Base-by-base conservation (phyloP, 2,329 filamentous ascomycete genomes). In the Myotisia sp. region DNA sequence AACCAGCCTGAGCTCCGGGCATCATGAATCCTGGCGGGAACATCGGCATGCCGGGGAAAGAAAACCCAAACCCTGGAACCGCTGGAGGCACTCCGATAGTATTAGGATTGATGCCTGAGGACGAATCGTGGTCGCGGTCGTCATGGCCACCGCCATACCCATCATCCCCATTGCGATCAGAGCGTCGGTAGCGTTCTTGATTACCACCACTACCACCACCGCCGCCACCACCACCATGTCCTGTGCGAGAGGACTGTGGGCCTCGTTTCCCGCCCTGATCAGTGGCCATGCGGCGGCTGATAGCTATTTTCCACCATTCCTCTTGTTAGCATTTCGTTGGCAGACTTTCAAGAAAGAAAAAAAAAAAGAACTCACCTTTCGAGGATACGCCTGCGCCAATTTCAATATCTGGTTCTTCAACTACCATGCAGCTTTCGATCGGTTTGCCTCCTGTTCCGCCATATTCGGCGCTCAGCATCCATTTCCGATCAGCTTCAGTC, bases 391-490 rank as follows among this genome's bases (percentile, higher is more conserved):
- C 90, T 12, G 87, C 86, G 34, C 90, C 90, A 38, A 98, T 98
- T 59, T 98, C 90, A 48, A 98, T 98, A 52, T 98, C 90, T 3
- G 90, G 90, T 59, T 98, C 90, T 55, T 98, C 90, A 17, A 98
- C 80, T 5, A 86, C 79, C 61, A 98, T 74, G 26, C 86, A 85
- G 9, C 72, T 66, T 51, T 85, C 78, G 40, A 98, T 83, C 2
- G 74, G 63, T 37, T 72, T 71, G 36, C 87, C 90, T 37, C 87
- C 90, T 42, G 83, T 93, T 36, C 90, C 90, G 44, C 90, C 90
- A 52, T 79, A 93, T 44, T 92, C 83, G 8, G 90, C 92, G 22
- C 77, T 93, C 44, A 93, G 62, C 68, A 95, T 84, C 90, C 90
- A 98, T 59, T 95, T 94, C 42, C 83, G 75, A 60, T 98, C 90